These are phyloP conservation scores for Ambispora gerdemannii DNA, from an alignment of 192 early-diverging fungal genomes.

Conservation along the genomic window DNA sequence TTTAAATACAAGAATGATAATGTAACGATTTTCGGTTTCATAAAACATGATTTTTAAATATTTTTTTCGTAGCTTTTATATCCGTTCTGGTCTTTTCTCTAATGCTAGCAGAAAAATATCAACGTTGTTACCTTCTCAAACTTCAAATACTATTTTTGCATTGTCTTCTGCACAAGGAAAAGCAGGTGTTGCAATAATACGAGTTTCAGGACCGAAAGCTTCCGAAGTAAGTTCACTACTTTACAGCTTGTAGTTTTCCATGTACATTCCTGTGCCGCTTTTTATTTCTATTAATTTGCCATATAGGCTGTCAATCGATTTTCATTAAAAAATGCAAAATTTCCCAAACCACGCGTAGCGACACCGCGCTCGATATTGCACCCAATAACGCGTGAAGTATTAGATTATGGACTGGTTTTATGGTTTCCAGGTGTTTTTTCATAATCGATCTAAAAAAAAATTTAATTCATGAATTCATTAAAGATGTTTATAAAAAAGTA, in stretches of 20 bases:
- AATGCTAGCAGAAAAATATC: no score
- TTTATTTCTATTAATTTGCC: not conserved
- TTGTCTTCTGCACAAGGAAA: conserved; percentile 70
- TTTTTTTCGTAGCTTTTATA: no score
- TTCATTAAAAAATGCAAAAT: conserved; percentile 24
- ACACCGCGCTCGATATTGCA: conserved; percentile 45
- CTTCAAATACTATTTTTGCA: conserved; percentile 77
- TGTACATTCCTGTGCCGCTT: no score
- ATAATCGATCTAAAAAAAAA: no score
- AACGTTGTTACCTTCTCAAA: no score
- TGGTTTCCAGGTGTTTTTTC: conserved; percentile 53
- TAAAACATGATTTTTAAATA: no score
- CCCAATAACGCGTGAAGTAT: conserved; percentile 38
- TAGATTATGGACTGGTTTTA: conserved; percentile 60
- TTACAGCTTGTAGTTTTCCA: no score
- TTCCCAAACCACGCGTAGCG: conserved; percentile 45
- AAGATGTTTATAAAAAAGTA: not conserved
- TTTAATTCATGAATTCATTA: no score
- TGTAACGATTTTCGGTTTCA: no score
- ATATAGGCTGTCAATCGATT: not conserved
- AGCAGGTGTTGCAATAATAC: conserved; percentile 73
- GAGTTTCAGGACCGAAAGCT: conserved; percentile 63
- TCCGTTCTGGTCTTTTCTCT: no score
- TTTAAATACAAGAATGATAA: no score
- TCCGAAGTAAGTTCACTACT: conserved; percentile 37